Percentiles rank a stretch among this genome's conserved stretches.
These are phyloP conservation scores for Candida fluviatilis DNA, from an alignment of 805 yeast species.

Conservation along the genomic window DNA sequence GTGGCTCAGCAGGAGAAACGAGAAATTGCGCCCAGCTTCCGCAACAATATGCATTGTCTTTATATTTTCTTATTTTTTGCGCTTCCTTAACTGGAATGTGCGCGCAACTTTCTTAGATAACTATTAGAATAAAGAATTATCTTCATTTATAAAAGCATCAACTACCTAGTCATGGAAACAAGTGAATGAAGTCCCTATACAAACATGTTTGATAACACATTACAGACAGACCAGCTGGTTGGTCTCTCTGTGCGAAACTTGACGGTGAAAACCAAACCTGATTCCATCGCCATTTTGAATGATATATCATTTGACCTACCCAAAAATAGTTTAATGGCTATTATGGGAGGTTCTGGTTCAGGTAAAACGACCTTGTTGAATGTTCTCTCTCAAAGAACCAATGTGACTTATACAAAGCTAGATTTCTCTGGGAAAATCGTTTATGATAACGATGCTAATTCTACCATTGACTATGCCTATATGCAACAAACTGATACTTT, in stretches of 20 bases:
- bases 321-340: constrained; percentile 32
- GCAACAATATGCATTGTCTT: too few relatives aligned
- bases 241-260: constrained; percentile 3
- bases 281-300: constrained; percentile 14
- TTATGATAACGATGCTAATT: constrained; percentile 18
- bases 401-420: constrained; percentile 36
- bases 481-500: constrained; percentile 74
- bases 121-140: too few relatives aligned
- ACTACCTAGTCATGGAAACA: too few relatives aligned
- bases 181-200: background rate
- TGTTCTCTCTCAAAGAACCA: constrained; percentile 50
- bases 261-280: background rate
- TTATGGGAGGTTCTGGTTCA: constrained; percentile 44
- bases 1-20: too few relatives aligned
- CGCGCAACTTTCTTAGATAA: too few relatives aligned
- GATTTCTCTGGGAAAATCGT: constrained; percentile 40
- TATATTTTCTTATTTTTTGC: too few relatives aligned
- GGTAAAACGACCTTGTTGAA: constrained; percentile 40
- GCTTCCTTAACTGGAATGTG: too few relatives aligned
- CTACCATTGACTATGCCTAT: constrained; percentile 46
- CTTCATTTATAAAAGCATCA: too few relatives aligned
- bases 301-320: constrained; percentile 26
- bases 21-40: too few relatives aligned
- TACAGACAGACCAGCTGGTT: constrained; percentile 2
- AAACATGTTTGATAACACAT: background rate